Evolutionary conservation across 2,329 filamentous ascomycete genomes (phyloP).

Genomic region (Neophaeococcomyces aloes): DNA sequence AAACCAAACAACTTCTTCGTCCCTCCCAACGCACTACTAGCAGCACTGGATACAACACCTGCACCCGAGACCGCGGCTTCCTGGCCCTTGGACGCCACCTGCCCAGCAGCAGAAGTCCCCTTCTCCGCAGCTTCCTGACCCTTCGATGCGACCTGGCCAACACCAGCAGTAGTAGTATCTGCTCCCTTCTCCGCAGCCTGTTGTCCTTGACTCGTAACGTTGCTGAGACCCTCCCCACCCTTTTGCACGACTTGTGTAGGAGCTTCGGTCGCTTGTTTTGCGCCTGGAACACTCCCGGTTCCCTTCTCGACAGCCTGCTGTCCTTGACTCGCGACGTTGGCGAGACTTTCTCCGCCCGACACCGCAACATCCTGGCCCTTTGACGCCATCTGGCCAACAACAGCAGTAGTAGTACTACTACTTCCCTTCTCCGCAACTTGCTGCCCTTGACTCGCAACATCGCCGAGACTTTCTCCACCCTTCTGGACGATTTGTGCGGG

Average conservation of each 20-base stretch:
- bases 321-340: neutral
- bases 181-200: conserved; percentile 1
- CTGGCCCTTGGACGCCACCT: neutral
- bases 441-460: neutral
- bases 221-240: neutral
- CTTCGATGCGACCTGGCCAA: neutral
- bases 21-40: neutral
- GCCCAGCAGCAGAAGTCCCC: neutral
- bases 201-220: neutral
- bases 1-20: neutral
- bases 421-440: neutral
- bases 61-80: neutral
- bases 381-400: neutral
- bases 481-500: no score
- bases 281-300: no score
- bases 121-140: neutral
- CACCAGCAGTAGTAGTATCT: no score
- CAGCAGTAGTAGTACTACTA: no score
- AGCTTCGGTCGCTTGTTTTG: no score
- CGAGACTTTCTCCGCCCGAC: neutral
- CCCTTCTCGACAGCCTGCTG: no score
- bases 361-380: neutral
- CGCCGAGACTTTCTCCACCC: neutral
- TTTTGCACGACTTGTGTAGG: no score
- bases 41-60: neutral